A percentile compares a stretch with the other conserved stretches of the same genome.
Evolutionary conservation across 2,329 filamentous ascomycete species (phyloP).

Genomic region (Aureobasidium sp.): DNA sequence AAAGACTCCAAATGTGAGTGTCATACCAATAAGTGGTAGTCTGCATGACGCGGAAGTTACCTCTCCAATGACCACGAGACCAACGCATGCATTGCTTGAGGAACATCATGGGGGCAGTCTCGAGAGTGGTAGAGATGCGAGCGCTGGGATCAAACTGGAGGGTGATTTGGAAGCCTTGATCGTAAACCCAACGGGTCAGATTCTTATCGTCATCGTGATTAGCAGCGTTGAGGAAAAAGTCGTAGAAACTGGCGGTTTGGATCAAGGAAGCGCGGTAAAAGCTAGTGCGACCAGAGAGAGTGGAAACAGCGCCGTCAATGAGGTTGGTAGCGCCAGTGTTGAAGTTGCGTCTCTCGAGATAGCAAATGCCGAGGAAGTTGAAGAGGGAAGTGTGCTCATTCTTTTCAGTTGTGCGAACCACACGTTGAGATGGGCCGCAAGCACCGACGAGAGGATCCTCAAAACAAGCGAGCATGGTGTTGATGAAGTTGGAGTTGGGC

Average conservation of each 20-base stretch:
- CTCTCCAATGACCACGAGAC: slow-evolving; percentile 53
- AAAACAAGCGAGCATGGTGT: slow-evolving; percentile 33
- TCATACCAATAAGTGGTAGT: slow-evolving; percentile 30
- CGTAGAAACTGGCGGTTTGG: slow-evolving; percentile 36
- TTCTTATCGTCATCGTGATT: slow-evolving; percentile 57
- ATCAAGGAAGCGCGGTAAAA: slow-evolving; percentile 48
- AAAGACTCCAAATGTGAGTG: slow-evolving; percentile 46
- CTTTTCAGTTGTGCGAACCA: slow-evolving; percentile 34
- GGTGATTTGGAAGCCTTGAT: slow-evolving; percentile 45
- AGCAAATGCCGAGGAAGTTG: slow-evolving; percentile 53
- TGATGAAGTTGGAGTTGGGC: slow-evolving; percentile 24
- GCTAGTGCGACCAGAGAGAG: slow-evolving; percentile 51
- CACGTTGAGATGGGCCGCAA: slow-evolving; percentile 52
- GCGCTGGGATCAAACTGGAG: slow-evolving; percentile 48
- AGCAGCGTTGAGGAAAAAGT: slow-evolving; percentile 43
- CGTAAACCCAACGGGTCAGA: slow-evolving; percentile 48
- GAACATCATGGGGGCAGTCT: slow-evolving; percentile 43
- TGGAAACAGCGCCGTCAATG: slow-evolving; percentile 53
- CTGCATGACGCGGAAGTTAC: slow-evolving; percentile 45
- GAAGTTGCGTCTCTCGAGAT: slow-evolving; percentile 57
- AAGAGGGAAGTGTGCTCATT: slow-evolving; percentile 27
- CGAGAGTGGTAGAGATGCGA: slow-evolving; percentile 48
- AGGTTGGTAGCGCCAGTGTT: slow-evolving; percentile 51
- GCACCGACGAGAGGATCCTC: slow-evolving; percentile 44
- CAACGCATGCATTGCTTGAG: slow-evolving; percentile 49